Percentiles rank a stretch among this genome's conserved stretches.
Evolutionary conservation across 2,329 filamentous ascomycete species (phyloP).

Genomic region (Verticillium klebahnii): DNA sequence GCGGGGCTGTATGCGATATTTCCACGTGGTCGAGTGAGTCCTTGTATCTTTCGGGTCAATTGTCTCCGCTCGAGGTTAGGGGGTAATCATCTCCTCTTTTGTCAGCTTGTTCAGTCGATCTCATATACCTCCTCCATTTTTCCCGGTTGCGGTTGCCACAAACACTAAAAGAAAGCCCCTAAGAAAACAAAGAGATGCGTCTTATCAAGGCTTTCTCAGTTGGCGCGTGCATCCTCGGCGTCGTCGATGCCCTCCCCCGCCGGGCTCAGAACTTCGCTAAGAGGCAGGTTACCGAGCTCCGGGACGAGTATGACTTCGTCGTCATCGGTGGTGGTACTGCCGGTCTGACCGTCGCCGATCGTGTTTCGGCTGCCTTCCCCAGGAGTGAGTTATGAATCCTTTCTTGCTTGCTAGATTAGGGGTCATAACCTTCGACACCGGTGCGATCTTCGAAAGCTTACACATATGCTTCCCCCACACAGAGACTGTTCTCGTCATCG

Average conservation of each 20-base stretch:
- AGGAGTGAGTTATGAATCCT: constrained; percentile 12
- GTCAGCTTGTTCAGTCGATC: constrained; percentile 9
- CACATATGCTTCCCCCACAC: neutral
- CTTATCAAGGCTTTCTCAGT: constrained; percentile 12
- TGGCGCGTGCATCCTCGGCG: constrained; percentile 12
- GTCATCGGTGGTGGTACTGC: constrained; percentile 25
- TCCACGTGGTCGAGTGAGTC: constrained; percentile 5
- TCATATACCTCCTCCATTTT: constrained; percentile 5
- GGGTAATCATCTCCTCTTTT: neutral
- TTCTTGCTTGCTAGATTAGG: neutral
- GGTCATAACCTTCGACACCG: neutral
- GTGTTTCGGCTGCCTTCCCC: constrained; percentile 23
- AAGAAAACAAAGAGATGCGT: constrained; percentile 9
- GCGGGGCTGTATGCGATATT: neutral
- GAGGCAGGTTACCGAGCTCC: constrained; percentile 20
- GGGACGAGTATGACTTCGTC: constrained; percentile 23
- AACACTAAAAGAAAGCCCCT: neutral
- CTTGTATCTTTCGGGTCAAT: neutral
- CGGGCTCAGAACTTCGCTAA: constrained; percentile 11
- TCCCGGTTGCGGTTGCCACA: neutral
- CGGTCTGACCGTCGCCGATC: constrained; percentile 27
- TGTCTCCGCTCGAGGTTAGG: neutral
- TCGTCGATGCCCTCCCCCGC: constrained; percentile 14
- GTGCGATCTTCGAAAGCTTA: neutral
- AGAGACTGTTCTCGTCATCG: constrained; percentile 4